These are phyloP conservation scores for Leccinum olivaceopallidum DNA, from an alignment of 768 basidiomycete genomes.

Conservation along the genomic window DNA sequence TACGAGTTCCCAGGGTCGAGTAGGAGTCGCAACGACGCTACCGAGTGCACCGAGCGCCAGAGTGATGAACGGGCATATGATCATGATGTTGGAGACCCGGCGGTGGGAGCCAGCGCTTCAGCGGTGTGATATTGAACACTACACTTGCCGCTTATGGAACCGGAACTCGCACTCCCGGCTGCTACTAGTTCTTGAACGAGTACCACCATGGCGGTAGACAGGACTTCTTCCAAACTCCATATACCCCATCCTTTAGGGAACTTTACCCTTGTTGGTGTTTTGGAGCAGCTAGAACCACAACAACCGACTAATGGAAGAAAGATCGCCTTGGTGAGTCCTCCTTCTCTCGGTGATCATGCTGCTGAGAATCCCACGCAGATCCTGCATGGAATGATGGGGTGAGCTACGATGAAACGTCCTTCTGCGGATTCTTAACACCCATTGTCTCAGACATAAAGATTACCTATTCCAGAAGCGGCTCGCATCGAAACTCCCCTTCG, in stretches of 20 bases:
- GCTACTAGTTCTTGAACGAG: conserved; percentile 2
- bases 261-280: conserved; percentile 52
- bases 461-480: conserved; percentile 80
- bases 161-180: not conserved
- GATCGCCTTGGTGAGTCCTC: conserved; percentile 59
- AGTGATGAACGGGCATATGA: conserved; percentile 14
- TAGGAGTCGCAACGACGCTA: conserved; percentile 29
- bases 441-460: conserved; percentile 68
- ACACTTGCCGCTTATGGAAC: conserved; percentile 28
- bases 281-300: conserved; percentile 58
- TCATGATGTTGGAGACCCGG: not conserved
- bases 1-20: conserved; percentile 66
- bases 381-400: conserved; percentile 81
- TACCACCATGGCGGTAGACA: conserved; percentile 25
- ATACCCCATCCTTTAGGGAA: conserved; percentile 53
- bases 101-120: not conserved
- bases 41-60: conserved; percentile 5
- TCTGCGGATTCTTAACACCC: not conserved
- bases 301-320: conserved; percentile 55
- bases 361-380: conserved; percentile 48
- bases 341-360: conserved; percentile 6
- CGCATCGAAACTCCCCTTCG: conserved; percentile 61
- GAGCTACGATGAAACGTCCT: conserved; percentile 23
- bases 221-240: conserved; percentile 47
- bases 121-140: conserved; percentile 15